These are phyloP conservation scores for Chalciporus chontae DNA, from an alignment of 768 basidiomycete genomes.

Conservation along the genomic window DNA sequence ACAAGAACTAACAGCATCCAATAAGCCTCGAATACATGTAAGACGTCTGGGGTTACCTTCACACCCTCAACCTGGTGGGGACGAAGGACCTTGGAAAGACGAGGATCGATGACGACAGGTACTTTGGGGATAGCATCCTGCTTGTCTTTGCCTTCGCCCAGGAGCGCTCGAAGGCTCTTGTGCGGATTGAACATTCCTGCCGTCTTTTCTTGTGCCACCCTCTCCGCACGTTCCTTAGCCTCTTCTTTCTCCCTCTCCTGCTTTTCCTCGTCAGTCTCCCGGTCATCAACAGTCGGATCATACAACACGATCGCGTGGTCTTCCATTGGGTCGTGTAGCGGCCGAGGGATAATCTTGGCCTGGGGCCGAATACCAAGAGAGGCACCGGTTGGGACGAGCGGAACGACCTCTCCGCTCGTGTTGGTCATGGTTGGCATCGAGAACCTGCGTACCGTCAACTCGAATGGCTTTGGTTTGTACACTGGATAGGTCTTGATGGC, in stretches of 20 bases:
- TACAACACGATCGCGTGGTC: conserved; percentile 97
- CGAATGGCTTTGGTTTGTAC: conserved; percentile 77
- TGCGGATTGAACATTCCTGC: conserved; percentile 83
- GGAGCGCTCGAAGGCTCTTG: conserved; percentile 78
- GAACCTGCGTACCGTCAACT: conserved; percentile 60
- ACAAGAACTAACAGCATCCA: conserved; percentile 71
- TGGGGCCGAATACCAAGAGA: conserved; percentile 85
- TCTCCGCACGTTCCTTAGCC: conserved; percentile 55
- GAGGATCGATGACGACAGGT: conserved; percentile 94
- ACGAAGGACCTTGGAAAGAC: conserved; percentile 79
- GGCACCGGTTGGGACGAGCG: conserved; percentile 55
- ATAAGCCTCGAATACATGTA: conserved; percentile 1
- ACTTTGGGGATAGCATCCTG: conserved; percentile 73
- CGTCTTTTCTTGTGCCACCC: conserved; percentile 67
- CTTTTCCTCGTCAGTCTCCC: conserved; percentile 85
- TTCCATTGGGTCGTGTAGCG: conserved; percentile 95
- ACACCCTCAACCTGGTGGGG: conserved; percentile 99
- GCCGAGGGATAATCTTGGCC: conserved; percentile 78
- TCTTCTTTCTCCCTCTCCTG: conserved; percentile 73
- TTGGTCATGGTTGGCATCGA: conserved; percentile 79
- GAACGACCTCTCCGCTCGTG: conserved; percentile 62
- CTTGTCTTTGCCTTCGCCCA: conserved; percentile 70
- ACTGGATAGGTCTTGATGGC: conserved; percentile 72
- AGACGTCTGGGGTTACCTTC: conserved; percentile 54
- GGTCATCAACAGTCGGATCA: conserved; percentile 92